These are phyloP conservation scores for Protea cynaroides DNA, from an alignment of 164 flowering plant genomes.

Conservation along the genomic window DNA sequence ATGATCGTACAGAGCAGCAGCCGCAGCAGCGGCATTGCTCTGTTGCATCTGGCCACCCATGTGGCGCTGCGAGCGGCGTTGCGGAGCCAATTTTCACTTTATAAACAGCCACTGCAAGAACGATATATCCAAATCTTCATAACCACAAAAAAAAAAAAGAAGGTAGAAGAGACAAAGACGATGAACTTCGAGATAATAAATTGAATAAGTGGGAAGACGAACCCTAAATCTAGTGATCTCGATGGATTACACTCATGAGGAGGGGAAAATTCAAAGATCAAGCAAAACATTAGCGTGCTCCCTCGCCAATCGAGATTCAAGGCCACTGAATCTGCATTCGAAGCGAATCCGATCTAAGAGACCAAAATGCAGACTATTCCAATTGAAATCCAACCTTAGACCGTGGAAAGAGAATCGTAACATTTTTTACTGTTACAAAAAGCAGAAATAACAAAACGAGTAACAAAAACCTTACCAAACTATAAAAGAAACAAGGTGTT, in stretches of 20 bases:
- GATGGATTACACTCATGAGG: conserved; percentile 24
- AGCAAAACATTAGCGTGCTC: conserved; percentile 32
- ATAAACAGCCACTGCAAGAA: conserved; percentile 15
- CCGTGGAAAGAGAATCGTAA: too few species aligned
- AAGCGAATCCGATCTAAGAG: conserved; percentile 7
- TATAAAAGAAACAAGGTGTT: too few species aligned
- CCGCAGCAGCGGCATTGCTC: conserved; percentile 68
- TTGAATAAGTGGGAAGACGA: neutral
- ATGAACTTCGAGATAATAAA: neutral
- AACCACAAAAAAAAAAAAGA: neutral
- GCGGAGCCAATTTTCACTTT: conserved; percentile 90
- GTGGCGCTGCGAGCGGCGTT: conserved; percentile 90
- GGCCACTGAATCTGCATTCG: conserved; percentile 19
- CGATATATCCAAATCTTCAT: too few species aligned
- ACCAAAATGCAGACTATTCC: neutral
- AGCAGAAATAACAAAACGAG: too few species aligned
- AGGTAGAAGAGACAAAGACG: neutral
- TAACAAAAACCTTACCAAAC: too few species aligned
- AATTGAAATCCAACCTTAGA: conserved; percentile 5
- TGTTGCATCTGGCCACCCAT: conserved; percentile 99
- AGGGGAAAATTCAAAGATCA: conserved; percentile 34
- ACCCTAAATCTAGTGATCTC: conserved; percentile 13
- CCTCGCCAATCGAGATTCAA: conserved; percentile 11
- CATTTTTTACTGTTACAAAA: too few species aligned
- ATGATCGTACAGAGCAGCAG: conserved; percentile 79